These are phyloP conservation scores for Pseudisothecium myosuroides DNA, from an alignment of 225 moss, liverwort and hornwort genomes.

Conservation along the genomic window DNA sequence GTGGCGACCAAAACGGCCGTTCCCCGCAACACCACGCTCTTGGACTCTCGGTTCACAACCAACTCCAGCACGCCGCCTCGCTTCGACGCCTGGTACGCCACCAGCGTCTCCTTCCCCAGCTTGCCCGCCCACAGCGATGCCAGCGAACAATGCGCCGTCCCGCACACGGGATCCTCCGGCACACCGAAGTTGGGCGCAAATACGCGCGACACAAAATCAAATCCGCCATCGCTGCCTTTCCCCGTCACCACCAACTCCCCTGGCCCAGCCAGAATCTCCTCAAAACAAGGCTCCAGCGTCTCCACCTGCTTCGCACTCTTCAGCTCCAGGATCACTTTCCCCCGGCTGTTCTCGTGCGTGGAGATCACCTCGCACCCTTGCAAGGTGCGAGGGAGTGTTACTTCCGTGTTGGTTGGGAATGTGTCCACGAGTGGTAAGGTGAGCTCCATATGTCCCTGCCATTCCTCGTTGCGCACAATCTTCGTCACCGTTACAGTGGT, in stretches of 20 bases:
- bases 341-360: background rate
- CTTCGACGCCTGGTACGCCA: conserved; percentile 35
- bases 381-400: conserved; percentile 2
- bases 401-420: background rate
- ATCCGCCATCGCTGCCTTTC: background rate
- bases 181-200: conserved; percentile 21
- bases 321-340: conserved; percentile 23
- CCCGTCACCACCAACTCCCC: conserved; percentile 14
- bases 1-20: conserved; percentile 4
- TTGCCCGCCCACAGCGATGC: conserved; percentile 30
- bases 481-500: conserved; percentile 10
- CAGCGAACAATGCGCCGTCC: conserved; percentile 36
- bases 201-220: conserved; percentile 35
- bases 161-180: conserved; percentile 34
- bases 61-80: conserved; percentile 25
- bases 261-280: conserved; percentile 6
- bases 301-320: conserved; percentile 1
- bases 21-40: conserved; percentile 9
- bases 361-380: background rate
- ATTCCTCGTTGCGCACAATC: background rate
- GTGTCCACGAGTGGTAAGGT: conserved; percentile 11
- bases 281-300: background rate
- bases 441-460: conserved; percentile 19
- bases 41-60: background rate
- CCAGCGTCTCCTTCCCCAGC: conserved; percentile 24